phyloP scores from a whole-genome alignment of 2,329 filamentous ascomycete species.

The Talaromyces amestolkiae region DNA sequence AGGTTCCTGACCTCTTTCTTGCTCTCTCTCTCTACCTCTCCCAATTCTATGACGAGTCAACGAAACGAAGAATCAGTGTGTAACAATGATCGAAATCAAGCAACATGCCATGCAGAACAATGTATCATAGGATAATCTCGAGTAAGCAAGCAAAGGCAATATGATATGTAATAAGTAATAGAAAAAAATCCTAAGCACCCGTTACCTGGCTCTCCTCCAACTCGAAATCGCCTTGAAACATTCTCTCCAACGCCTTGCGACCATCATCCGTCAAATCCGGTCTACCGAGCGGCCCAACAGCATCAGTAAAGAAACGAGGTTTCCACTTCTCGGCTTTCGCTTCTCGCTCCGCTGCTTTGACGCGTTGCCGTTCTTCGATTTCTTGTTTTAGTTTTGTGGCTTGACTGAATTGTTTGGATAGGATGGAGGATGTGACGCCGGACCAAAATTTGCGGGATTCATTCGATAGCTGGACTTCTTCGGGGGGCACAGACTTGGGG shows the following conservation, averaged over 20 bases:
- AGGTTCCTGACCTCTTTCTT: conserved; percentile 2
- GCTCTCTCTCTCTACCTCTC: neutral
- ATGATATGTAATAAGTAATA: neutral
- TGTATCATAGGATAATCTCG: conserved; percentile 2
- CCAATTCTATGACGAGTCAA: neutral
- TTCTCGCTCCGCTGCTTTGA: conserved; percentile 74
- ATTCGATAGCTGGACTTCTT: conserved; percentile 76
- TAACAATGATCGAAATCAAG: neutral
- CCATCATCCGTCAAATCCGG: conserved; percentile 64
- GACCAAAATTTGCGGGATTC: conserved; percentile 88
- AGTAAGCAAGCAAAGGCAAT: neutral
- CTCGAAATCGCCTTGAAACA: conserved; percentile 54
- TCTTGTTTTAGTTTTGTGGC: conserved; percentile 87
- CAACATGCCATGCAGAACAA: conserved; percentile 9
- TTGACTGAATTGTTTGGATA: conserved; percentile 74
- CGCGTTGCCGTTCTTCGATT: conserved; percentile 83
- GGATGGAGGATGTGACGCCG: conserved; percentile 81
- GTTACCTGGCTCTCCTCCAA: conserved; percentile 43
- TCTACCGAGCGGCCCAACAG: conserved; percentile 58
- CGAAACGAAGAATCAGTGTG: neutral
- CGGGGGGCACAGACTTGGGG: conserved; percentile 74
- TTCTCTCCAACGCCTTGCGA: conserved; percentile 53
- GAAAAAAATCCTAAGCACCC: conserved; percentile 31
- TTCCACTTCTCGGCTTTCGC: conserved; percentile 61
- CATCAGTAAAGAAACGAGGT: conserved; percentile 79